Base-by-base conservation (phyloP, 129 eudicot species). In the Escallonia herrerae region DNA sequence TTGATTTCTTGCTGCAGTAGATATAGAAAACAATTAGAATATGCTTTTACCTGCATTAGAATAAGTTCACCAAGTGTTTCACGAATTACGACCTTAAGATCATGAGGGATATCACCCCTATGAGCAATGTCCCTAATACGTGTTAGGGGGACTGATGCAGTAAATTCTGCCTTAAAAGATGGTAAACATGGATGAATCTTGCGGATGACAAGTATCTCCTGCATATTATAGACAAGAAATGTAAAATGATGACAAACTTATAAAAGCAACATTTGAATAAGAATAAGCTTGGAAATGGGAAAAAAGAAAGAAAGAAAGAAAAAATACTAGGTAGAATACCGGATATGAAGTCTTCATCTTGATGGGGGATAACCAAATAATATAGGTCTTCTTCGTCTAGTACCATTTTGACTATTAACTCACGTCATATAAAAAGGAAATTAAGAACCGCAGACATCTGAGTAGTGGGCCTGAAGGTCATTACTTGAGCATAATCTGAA, bases 141-240 rank as follows among this genome's bases (percentile, higher is more conserved):
- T 65, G 98, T 91, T 56, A 91, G 57, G 50, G 98, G 98, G 75
- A 91, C 98, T 42, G 98, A 91, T 61, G 98, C 98, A 22, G 98
- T 91, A 71, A 91, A 91, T 76, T 91, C 98, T 67, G 96, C 96
- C 73, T 91, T 91, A 42, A 91, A 91, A n/a, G 98, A 91, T 22
- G 98, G 98, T 77, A 91, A 78, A 68, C 89, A 91, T 48, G 98
- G 96, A 68, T 91, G 98, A 60, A 91, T 88, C 70, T 91, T 91
- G 50, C 96, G 98, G 58, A 91, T 88, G 51, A 91, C 91, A 64
- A 91, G 89, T 59, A 76, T 51, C 66, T 91, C 96, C 98, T 91
- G 85, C 87, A 85, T 5, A 69, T 61, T 43, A 22, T 53, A 5
- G 15, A 12, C 22, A 8, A 72, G 11, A 12, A 6, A 22, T 5